Base-by-base conservation (phyloP, 169 alveolate genomes). In the Plasmodium inui region DNA sequence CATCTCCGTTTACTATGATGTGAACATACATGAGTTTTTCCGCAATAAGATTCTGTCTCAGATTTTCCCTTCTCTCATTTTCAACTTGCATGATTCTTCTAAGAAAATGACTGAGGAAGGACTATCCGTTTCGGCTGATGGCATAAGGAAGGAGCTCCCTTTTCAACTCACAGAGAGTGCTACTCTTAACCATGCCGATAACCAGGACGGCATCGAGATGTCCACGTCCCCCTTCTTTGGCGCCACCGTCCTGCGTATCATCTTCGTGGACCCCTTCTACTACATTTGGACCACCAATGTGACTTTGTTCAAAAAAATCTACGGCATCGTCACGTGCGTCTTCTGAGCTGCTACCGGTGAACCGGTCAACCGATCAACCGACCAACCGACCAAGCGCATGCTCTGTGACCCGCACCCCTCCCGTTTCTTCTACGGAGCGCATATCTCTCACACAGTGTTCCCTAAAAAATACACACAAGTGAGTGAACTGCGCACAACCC, bases 31-130 rank as follows among this genome's bases (percentile, higher is more conserved):
- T 26, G 30, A 28, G 78, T 72, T 84, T 84, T n/a, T 84, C 6
- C 67, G 78, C 3, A 84, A 84, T 84, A 84, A 73, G 22, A 72
- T 84, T 26, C 55, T 84, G 22, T 44, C 34, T 72, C 92, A 84
- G 34, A 41, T 84, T 37, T 84, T 84, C 34, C 92, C 92, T 12
- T n/a, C 37, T 14, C 84, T 84, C 37, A 41, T 84, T 9, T 71
- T 41, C 17, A 50, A 46, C 50, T 46, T 84, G 72, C 44, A 84
- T 37, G 8, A 41, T 0, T 10, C 57, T 7, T 83, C 92, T 7
- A 70, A 39, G 73, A 26, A 22, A 3, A 17, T 67, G 10, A 83
- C 92, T 1, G 72, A 83, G 30, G 10, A 37, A 30, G 82, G 83
- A 6, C 5, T 28, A 30, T 3, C 46, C 5, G 1, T 82, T 10